These are phyloP conservation scores for Blastocrithidia nonstop DNA, from an alignment of 208 protist species.

Conservation along the genomic window DNA sequence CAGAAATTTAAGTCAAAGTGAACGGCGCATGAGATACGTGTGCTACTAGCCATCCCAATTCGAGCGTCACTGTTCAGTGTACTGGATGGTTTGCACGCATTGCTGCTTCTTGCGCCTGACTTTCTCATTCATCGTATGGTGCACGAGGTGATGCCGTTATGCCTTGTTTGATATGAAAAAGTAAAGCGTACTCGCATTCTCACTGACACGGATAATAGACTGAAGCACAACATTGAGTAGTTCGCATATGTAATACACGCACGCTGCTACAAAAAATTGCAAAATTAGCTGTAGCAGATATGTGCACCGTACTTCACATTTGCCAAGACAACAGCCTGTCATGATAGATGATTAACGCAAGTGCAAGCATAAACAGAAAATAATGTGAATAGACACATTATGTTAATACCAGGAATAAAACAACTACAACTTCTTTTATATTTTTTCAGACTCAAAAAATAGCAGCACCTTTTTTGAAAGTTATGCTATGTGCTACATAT, in stretches of 20 bases:
- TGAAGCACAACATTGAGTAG: conserved; percentile 15
- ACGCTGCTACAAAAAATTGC: neutral
- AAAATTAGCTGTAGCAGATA: neutral
- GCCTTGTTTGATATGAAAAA: conserved; percentile 62
- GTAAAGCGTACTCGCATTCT: conserved; percentile 39
- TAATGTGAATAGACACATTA: too few relatives aligned
- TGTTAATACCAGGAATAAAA: too few relatives aligned
- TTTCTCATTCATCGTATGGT: conserved; percentile 63
- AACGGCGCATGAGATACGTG: conserved; percentile 29
- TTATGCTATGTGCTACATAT: too few relatives aligned
- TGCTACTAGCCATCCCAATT: conserved; percentile 30
- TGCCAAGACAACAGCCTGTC: neutral
- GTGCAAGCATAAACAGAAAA: too few relatives aligned
- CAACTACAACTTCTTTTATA: too few relatives aligned
- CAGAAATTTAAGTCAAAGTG: conserved; percentile 9
- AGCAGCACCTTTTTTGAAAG: too few relatives aligned
- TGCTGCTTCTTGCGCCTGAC: conserved; percentile 32
- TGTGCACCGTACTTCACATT: neutral
- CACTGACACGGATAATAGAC: conserved; percentile 52
- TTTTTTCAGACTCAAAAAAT: too few relatives aligned
- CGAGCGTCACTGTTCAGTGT: conserved; percentile 29
- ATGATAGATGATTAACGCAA: too few relatives aligned
- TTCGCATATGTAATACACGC: conserved; percentile 9
- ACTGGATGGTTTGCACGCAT: conserved; percentile 31
- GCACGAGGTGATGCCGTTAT: conserved; percentile 54